phyloP scores from a whole-genome alignment of 169 alveolate species.

The Besnoitia besnoiti region DNA sequence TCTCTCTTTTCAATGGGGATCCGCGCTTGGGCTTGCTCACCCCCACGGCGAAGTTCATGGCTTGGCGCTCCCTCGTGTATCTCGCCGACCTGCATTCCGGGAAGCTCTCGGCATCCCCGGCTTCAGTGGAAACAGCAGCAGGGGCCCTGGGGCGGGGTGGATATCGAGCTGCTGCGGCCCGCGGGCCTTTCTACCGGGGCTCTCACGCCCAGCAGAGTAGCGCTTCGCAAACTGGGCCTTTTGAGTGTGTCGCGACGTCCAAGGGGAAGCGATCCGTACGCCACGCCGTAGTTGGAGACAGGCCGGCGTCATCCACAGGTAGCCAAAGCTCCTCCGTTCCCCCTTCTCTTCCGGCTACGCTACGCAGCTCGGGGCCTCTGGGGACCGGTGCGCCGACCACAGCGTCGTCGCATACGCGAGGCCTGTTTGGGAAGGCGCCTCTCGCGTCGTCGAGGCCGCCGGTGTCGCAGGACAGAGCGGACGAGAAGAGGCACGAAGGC shows the following conservation, averaged over 20 bases:
- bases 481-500: not conserved
- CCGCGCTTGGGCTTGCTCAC: conserved; percentile 59
- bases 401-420: not conserved
- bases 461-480: conserved; percentile 10
- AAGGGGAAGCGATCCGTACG: conserved; percentile 63
- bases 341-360: not conserved
- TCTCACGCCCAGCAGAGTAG: conserved; percentile 11
- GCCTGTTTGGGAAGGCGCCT: conserved; percentile 28
- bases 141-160: conserved; percentile 30
- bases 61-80: conserved; percentile 64
- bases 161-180: conserved; percentile 39
- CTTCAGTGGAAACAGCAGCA: not conserved
- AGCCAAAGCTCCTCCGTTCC: not conserved
- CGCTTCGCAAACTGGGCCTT: not conserved
- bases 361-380: not conserved
- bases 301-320: not conserved
- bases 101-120: not conserved
- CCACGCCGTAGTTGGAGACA: conserved; percentile 60
- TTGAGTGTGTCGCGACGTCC: conserved; percentile 64
- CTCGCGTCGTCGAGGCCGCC: conserved; percentile 15
- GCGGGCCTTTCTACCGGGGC: conserved; percentile 17
- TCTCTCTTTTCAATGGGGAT: conserved; percentile 57
- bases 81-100: conserved; percentile 61
- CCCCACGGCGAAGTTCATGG: conserved; percentile 52
- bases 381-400: not conserved